Evolutionary conservation across 257 asterid genomes (phyloP).

Genomic region (Echium plantagineum): DNA sequence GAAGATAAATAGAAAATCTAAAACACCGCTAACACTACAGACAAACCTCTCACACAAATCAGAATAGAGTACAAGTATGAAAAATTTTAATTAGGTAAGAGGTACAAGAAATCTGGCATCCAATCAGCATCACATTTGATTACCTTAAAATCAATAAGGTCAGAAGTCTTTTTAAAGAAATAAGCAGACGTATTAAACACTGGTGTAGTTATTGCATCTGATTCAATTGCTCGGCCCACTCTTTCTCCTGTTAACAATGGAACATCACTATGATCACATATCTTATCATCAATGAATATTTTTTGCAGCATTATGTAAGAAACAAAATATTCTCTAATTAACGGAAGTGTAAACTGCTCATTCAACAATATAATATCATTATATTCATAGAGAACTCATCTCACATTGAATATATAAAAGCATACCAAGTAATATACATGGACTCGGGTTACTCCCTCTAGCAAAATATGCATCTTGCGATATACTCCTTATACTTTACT

Average conservation of each 20-base stretch:
- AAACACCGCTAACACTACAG: not conserved
- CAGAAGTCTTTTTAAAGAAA: slow-evolving; percentile 75
- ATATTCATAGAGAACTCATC: too few species aligned
- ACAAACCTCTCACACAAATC: not conserved
- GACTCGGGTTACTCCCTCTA: too few species aligned
- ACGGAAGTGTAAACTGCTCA: not conserved
- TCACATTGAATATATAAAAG: too few species aligned
- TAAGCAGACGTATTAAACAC: slow-evolving; percentile 88
- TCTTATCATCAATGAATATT: not conserved
- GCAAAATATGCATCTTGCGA: too few species aligned
- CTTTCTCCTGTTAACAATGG: slow-evolving; percentile 60
- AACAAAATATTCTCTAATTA: not conserved
- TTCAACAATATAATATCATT: not conserved
- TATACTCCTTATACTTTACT: too few species aligned
- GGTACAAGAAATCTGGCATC: not conserved
- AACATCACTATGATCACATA: not conserved
- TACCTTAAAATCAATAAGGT: slow-evolving; percentile 90
- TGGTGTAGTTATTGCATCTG: slow-evolving; percentile 89
- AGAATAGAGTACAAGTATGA: not conserved
- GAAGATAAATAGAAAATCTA: not conserved
- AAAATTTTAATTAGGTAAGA: too few species aligned
- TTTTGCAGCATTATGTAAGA: not conserved
- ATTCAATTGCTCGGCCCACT: slow-evolving; percentile 68
- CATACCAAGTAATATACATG: too few species aligned
- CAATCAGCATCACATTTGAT: not conserved